Evolutionary conservation across 108 stramenopile genomes (phyloP).

Genomic region (Pseudonitzschia delicatissima): DNA sequence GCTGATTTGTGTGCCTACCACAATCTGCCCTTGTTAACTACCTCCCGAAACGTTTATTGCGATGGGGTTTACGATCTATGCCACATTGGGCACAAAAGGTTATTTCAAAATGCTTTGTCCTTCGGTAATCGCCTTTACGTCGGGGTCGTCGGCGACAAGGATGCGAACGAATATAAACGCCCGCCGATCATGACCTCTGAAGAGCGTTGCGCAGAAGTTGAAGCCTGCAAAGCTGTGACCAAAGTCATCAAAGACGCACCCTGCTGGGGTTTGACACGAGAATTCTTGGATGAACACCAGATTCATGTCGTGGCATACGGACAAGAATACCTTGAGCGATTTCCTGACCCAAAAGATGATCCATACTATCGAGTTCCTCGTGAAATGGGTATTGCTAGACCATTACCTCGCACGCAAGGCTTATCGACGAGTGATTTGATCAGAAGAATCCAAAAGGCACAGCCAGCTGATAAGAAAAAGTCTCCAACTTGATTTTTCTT

Average conservation of each 20-base stretch:
- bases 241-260: conserved; percentile 89
- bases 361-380: conserved; percentile 76
- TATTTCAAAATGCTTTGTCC: conserved; percentile 79
- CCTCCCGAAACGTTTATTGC: conserved; percentile 77
- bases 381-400: conserved; percentile 79
- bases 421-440: conserved; percentile 84
- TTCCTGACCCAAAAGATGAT: conserved; percentile 85
- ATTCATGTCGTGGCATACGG: conserved; percentile 90
- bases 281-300: conserved; percentile 86
- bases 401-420: conserved; percentile 73
- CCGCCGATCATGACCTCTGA: conserved; percentile 85
- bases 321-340: conserved; percentile 84
- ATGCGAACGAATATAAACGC: conserved; percentile 83
- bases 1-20: conserved; percentile 85
- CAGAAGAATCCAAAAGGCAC: conserved; percentile 69
- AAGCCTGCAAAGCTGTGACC: conserved; percentile 88
- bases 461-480: conserved; percentile 64
- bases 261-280: conserved; percentile 82
- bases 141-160: conserved; percentile 86
- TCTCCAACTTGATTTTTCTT: conserved; percentile 42
- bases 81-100: conserved; percentile 85
- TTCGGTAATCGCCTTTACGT: conserved; percentile 88
- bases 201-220: conserved; percentile 90
- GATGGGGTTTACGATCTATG: conserved; percentile 86
- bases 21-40: conserved; percentile 85